Evolutionary conservation across 345 rosid species (phyloP).

Genomic region (Alliaria petiolata): DNA sequence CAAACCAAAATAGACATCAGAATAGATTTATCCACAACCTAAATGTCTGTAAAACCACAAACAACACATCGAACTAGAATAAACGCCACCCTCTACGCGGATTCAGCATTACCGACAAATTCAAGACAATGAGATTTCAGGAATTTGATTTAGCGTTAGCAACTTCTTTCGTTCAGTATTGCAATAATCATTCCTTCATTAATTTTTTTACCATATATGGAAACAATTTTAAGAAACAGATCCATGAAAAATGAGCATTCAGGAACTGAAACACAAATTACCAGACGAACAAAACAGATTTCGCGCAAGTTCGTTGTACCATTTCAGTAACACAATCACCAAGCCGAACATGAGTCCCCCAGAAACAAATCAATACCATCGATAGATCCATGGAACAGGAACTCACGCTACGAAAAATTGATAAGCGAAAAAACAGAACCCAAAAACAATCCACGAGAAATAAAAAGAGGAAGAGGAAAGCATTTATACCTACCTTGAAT

Average conservation of each 20-base stretch:
- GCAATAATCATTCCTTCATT: background rate
- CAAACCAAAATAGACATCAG: background rate
- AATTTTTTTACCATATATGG: slow-evolving; percentile 4
- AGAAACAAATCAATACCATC: background rate
- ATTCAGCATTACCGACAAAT: background rate
- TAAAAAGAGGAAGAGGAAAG: background rate
- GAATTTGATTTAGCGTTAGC: background rate
- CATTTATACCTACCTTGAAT: slow-evolving; percentile 10
- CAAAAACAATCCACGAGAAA: background rate
- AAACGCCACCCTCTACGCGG: background rate
- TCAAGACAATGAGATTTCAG: background rate
- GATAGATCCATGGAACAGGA: slow-evolving; percentile 16
- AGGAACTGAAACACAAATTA: background rate
- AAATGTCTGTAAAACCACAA: background rate
- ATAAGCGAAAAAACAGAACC: background rate
- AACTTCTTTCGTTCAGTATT: background rate
- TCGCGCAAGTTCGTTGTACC: background rate
- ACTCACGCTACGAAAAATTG: background rate
- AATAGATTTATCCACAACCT: background rate
- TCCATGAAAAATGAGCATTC: background rate
- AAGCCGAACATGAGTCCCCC: background rate
- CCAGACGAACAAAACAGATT: background rate
- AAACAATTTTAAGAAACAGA: too few species aligned
- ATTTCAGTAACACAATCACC: background rate
- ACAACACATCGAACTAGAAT: background rate